Base-by-base conservation (phyloP, 1,284 basidiomycete species). In the Ustilago xerochloae region DNA sequence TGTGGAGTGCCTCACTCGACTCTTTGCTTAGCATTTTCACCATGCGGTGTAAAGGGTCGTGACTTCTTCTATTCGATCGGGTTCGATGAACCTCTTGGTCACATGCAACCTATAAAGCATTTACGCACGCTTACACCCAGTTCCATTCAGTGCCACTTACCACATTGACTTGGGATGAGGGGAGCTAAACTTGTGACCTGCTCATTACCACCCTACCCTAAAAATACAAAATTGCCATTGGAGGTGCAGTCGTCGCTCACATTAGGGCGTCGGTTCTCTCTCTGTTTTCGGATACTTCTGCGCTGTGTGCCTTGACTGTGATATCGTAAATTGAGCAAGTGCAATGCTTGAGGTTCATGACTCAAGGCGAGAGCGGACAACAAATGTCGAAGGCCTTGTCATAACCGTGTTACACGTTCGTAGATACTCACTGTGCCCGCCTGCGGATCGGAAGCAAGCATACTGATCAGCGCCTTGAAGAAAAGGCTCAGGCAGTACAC, bases 71-170 rank as follows among this genome's bases (percentile, higher is more conserved):
- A 41, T 58, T 9, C 26, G 13, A 39, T 32, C 7, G 55, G 54
- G 38, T 47, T 39, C 43, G 51, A 65, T 71, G 58, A 46, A 26
- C 24, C 10, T 12, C 24, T 43, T 29, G 57, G 61, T 59, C 63
- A 63, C 63, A 52, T 56, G 60, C 61, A 60, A 55, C 55, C 64
- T 61, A 70, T 30, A 66, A 75, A 71, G 55, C 69, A 75, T 55
- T 65, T 58, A 66, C 76, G 76, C 78, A 80, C 76, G 76, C 76
- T 73, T 78, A 68, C 60, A 80, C 78, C 78, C 78, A 80, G 76
- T 68, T 57, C 56, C 65, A 66, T 74, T 66, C 63, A 35, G 46
- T 12, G 35, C 29, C 41, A 38, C 46, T 39, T 6, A n/a, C n/a
- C 4, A 20, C 38, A 38, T 47, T 41, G 70, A 73, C 64, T 73